These are phyloP conservation scores for Knufia petricola DNA, from an alignment of 2,329 filamentous ascomycete genomes.

Conservation along the genomic window DNA sequence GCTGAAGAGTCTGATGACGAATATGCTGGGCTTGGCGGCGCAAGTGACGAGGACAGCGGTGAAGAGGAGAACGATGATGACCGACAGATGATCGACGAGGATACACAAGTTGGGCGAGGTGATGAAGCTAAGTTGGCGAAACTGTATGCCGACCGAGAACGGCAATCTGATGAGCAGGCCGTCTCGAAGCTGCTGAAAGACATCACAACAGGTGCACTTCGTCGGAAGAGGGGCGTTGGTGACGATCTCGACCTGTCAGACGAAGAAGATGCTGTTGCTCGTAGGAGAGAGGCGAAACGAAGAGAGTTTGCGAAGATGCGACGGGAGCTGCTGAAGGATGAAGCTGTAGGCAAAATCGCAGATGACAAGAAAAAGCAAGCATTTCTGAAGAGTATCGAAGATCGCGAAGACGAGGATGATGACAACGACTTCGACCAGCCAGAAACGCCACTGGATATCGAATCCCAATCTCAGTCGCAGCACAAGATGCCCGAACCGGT, in stretches of 20 bases:
- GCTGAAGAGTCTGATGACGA: conserved; percentile 95
- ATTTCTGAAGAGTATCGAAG: conserved; percentile 83
- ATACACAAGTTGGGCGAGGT: conserved; percentile 58
- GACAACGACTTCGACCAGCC: conserved; percentile 55
- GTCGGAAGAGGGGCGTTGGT: conserved; percentile 63
- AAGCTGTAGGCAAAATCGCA: conserved; percentile 82
- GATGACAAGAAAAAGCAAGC: conserved; percentile 81
- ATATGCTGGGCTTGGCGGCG: conserved; percentile 86
- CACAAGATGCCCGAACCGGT: conserved; percentile 18
- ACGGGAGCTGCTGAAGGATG: conserved; percentile 75
- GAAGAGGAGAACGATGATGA: conserved; percentile 66
- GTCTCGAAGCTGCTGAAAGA: conserved; percentile 89
- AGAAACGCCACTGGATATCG: conserved; percentile 28
- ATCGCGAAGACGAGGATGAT: conserved; percentile 59
- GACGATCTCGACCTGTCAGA: conserved; percentile 79
- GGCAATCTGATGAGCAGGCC: conserved; percentile 71
- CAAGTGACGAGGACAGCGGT: conserved; percentile 69
- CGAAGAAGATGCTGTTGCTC: conserved; percentile 77
- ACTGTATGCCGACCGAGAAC: conserved; percentile 73
- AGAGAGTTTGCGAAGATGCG: conserved; percentile 86
- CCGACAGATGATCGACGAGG: conserved; percentile 81
- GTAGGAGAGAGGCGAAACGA: conserved; percentile 68
- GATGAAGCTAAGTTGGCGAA: conserved; percentile 76
- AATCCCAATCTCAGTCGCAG: conserved; percentile 19
- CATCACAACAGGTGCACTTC: conserved; percentile 77